Conservation (phyloP, 2,329 filamentous ascomycete genomes). For the Calonectria henricotiae region DNA sequence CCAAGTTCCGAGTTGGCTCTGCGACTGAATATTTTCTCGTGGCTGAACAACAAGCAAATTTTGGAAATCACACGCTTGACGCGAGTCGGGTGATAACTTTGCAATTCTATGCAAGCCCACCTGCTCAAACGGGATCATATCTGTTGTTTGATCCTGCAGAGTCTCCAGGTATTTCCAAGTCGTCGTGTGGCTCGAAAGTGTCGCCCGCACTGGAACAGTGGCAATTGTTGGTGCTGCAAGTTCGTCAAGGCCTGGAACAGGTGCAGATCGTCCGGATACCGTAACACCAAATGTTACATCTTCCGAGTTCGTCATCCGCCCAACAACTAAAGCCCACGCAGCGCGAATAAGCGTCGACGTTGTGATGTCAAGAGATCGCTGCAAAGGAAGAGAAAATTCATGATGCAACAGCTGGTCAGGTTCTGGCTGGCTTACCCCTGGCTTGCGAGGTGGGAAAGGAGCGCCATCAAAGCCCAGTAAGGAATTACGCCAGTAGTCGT, state of each 20-base stretch:
- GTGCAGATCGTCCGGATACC: slow-evolving; percentile 48
- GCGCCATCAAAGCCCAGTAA: slow-evolving; percentile 13
- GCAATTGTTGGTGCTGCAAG: slow-evolving; percentile 41
- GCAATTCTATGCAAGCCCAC: slow-evolving; percentile 35
- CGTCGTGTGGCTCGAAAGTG: slow-evolving; percentile 49
- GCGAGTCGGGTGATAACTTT: neutral
- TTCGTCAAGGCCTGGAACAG: slow-evolving; percentile 44
- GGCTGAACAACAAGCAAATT: slow-evolving; percentile 35
- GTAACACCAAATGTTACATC: slow-evolving; percentile 49
- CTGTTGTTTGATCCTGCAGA: slow-evolving; percentile 31
- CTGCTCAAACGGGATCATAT: slow-evolving; percentile 38
- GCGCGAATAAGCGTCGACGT: slow-evolving; percentile 47
- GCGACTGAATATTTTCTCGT: no score
- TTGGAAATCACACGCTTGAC: slow-evolving; percentile 32
- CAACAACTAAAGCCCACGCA: slow-evolving; percentile 52
- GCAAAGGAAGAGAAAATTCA: neutral
- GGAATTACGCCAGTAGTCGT: slow-evolving; percentile 25
- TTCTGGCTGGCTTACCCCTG: slow-evolving; percentile 13
- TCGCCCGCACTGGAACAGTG: slow-evolving; percentile 43
- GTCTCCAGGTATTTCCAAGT: slow-evolving; percentile 61
- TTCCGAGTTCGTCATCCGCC: slow-evolving; percentile 39
- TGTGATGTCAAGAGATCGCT: neutral
- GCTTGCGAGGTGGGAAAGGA: slow-evolving; percentile 27
- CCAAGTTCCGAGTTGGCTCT: neutral
- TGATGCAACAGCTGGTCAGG: slow-evolving; percentile 20